Conservation (phyloP, 768 basidiomycete genomes). For the Mycena galopus region DNA sequence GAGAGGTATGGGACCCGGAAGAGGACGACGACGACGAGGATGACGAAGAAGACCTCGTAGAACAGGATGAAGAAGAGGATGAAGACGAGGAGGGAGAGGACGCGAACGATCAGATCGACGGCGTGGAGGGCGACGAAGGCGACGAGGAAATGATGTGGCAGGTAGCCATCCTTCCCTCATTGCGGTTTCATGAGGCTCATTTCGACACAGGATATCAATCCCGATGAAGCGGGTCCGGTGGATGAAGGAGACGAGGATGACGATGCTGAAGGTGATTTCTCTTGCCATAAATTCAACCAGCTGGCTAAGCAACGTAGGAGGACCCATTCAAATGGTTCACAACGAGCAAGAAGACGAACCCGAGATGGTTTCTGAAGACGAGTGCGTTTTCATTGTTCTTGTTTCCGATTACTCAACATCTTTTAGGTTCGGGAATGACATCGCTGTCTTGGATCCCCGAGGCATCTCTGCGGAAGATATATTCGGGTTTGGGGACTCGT, state of each 20-base stretch:
- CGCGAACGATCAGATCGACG: conserved; percentile 52
- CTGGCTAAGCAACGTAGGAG: conserved; percentile 43
- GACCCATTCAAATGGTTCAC: conserved; percentile 71
- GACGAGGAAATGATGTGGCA: conserved; percentile 71
- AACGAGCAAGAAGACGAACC: conserved; percentile 73
- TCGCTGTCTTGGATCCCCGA: conserved; percentile 53
- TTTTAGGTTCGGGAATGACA: conserved; percentile 54
- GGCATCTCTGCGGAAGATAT: conserved; percentile 62
- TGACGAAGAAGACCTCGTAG: conserved; percentile 60
- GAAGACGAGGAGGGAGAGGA: conserved; percentile 62
- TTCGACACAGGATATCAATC: conserved; percentile 64
- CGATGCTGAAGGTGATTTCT: conserved; percentile 65
- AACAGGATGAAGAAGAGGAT: conserved; percentile 61
- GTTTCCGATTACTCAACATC: conserved; percentile 1
- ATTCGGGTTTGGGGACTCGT: conserved; percentile 68
- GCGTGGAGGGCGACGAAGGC: conserved; percentile 57
- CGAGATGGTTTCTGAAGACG: conserved; percentile 75
- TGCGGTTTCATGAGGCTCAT: background rate
- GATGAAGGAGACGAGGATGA: conserved; percentile 75
- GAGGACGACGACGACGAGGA: conserved; percentile 83
- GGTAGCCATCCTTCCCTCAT: conserved; percentile 49
- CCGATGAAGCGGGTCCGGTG: conserved; percentile 58
- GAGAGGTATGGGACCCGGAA: conserved; percentile 74
- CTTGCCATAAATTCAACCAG: conserved; percentile 27
- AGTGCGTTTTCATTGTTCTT: conserved; percentile 54